Evolutionary conservation across 2,329 filamentous ascomycete species (phyloP), one percentile per base, ranked within the genome.

Genomic region (Exophiala phaeomuriformis): DNA sequence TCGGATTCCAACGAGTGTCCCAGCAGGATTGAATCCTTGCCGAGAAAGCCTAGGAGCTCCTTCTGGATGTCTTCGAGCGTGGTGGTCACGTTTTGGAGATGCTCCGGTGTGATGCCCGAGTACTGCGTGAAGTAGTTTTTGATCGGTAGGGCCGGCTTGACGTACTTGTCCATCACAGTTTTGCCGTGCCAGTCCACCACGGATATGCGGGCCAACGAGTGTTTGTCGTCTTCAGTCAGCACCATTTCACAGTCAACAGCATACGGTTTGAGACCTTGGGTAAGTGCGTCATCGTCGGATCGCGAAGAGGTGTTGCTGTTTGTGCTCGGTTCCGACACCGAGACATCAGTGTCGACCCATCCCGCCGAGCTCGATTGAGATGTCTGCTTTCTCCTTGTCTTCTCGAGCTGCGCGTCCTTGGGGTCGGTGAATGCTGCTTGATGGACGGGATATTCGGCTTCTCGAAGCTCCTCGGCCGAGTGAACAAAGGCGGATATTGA

Each of bases 241-340:
- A 90, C 95, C 93, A 98, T 98, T 71, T 98, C 93, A 71, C 93
- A 98, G 68, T 98, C 93, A 51, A 98, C 76, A 1, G 89, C 85
- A 46, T 94, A 74, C 7, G 96, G 74, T 36, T 85, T 79, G 58
- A 89, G 82, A 35, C 90, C 93, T 31, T 82, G 88, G 0, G 89
- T 94, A 53, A 95, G 74, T 31, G 44, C 27, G 39, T 62, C 19
- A 19, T 19, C 57, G 9, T n/a, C 19, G 12, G 30, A 29, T 42
- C 50, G 7, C 4, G 51, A 31, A 40, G 54, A 29, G 3, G 51
- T 2, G 6, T 44, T n/a, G 10, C 31, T 27, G 10, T 19, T 31
- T 4, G 56, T 27, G 10, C 28, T 31, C 3, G 56, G 47, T 5
- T 40, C 7, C 10, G 54, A 95, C 82, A 50, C 90, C 81, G 3